These are phyloP conservation scores for Magnaporthiopsis rhizophila DNA, from an alignment of 2,329 filamentous ascomycete species.

Conservation along the genomic window DNA sequence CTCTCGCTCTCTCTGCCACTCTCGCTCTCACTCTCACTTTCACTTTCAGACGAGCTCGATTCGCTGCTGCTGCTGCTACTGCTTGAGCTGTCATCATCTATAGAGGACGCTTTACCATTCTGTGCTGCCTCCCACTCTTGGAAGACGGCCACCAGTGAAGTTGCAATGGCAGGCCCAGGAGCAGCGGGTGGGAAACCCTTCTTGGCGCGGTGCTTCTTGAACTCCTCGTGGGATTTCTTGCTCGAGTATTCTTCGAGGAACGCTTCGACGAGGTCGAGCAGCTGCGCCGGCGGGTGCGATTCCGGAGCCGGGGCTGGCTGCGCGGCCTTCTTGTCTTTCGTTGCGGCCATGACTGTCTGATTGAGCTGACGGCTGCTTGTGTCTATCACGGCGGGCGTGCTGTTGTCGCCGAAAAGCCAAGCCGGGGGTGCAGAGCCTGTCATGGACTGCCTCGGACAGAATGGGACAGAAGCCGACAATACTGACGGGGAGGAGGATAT, in stretches of 20 bases:
- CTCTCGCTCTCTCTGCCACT: slow-evolving; percentile 17
- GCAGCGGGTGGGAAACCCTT: neutral
- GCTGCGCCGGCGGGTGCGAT: slow-evolving; percentile 41
- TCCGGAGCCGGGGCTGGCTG: neutral
- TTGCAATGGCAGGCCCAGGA: slow-evolving; percentile 8
- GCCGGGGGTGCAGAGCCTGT: slow-evolving; percentile 3
- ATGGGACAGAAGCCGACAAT: neutral
- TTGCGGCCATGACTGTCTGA: neutral
- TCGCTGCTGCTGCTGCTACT: slow-evolving; percentile 25
- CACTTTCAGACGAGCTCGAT: neutral
- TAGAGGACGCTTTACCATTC: slow-evolving; percentile 17
- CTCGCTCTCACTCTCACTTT: neutral
- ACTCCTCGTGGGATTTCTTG: slow-evolving; percentile 49
- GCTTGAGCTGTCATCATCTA: slow-evolving; percentile 20
- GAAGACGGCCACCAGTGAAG: slow-evolving; percentile 42
- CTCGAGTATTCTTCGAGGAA: slow-evolving; percentile 64
- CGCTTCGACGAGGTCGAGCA: slow-evolving; percentile 57
- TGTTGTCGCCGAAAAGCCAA: slow-evolving; percentile 6
- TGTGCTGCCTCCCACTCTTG: slow-evolving; percentile 36
- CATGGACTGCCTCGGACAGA: neutral
- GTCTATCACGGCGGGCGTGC: neutral
- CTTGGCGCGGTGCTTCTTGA: slow-evolving; percentile 54
- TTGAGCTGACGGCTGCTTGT: neutral
- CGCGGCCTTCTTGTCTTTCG: neutral
- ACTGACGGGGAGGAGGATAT: neutral